phyloP scores from a whole-genome alignment of 2,329 filamentous ascomycete genomes.

The Xylariaceae sp. region DNA sequence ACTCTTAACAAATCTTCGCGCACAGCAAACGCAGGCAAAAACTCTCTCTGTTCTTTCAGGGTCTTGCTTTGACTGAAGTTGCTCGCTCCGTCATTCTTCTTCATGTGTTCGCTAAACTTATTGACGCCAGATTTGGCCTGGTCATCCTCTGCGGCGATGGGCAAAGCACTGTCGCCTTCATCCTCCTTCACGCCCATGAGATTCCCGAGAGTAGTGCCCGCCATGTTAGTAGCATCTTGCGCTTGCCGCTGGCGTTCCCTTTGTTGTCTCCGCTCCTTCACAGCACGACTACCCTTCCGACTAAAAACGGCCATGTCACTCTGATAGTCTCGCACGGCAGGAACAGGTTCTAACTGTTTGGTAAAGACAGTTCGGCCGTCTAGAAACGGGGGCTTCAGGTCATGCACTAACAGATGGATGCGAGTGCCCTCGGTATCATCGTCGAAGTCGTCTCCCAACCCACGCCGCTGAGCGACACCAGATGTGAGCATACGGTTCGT shows the following conservation, averaged over 20 bases:
- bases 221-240: slow-evolving; percentile 90
- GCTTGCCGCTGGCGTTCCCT: slow-evolving; percentile 93
- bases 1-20: slow-evolving; percentile 90
- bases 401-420: slow-evolving; percentile 90
- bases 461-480: slow-evolving; percentile 87
- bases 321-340: slow-evolving; percentile 89
- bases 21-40: slow-evolving; percentile 92
- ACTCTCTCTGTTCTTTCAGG: slow-evolving; percentile 88
- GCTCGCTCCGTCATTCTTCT: slow-evolving; percentile 84
- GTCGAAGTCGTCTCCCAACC: slow-evolving; percentile 81
- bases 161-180: slow-evolving; percentile 86
- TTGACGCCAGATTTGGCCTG: slow-evolving; percentile 64
- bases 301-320: slow-evolving; percentile 99
- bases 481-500: slow-evolving; percentile 98
- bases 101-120: slow-evolving; percentile 91
- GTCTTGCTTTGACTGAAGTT: slow-evolving; percentile 93
- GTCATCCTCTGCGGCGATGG: slow-evolving; percentile 75
- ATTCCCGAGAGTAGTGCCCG: slow-evolving; percentile 90
- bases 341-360: slow-evolving; percentile 93
- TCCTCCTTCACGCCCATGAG: slow-evolving; percentile 95
- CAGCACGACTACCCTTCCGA: slow-evolving; percentile 90
- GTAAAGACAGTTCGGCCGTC: slow-evolving; percentile 96
- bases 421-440: slow-evolving; percentile 90
- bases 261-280: slow-evolving; percentile 88
- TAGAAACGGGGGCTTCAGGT: slow-evolving; percentile 90